Evolutionary conservation across 192 early-diverging fungal species (phyloP), one percentile per base, ranked within the genome.

Genomic region (Oehlia diaphana): DNA sequence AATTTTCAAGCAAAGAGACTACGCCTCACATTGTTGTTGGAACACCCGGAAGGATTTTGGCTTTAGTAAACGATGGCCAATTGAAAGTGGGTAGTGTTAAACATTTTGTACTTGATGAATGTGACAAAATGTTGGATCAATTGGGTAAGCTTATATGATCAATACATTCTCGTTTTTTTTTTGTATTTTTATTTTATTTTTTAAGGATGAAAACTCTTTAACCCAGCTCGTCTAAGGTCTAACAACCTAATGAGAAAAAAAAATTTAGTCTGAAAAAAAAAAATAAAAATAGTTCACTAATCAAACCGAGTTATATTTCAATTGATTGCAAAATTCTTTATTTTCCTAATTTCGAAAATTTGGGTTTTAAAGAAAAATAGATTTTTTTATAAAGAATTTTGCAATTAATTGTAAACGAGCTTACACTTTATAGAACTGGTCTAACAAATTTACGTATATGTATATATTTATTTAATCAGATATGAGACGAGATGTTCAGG

Each of bases 21-120:
- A 95, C 94, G 81, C 96, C 96, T 39, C 96, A 98, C 83, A 94
- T 99, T 82, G 89, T 98, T 82, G 97, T 99, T 66, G 97, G 96
- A 74, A 98, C 97, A 6, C 96, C 97, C n/a, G 97, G 97, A 19
- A 93, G 97, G 81, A 87, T 99, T 70, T 84, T 93, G 33, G 95
- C 92, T 13, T 86, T 99, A 68, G 89, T 97, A 76, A 89, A 92
- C 72, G 94, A 96, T n/a, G 94, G 94, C 85, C 79, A 83, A n/a
- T 87, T 99, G 64, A 93, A 91, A 66, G 84, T 97, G 63, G 86
- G 86, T 66, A 93, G 89, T 77, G 90, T 99, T 81, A 98, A 95
- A 93, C 94, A 96, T 92, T 99, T 99, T 91, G 95, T 99, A 35
- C 88, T 99, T 63, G 97, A 99, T 83, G 97, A 99, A 88, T 99